These are phyloP conservation scores for Metschnikowia arizonensis DNA, from an alignment of 805 yeast species.

Conservation along the genomic window DNA sequence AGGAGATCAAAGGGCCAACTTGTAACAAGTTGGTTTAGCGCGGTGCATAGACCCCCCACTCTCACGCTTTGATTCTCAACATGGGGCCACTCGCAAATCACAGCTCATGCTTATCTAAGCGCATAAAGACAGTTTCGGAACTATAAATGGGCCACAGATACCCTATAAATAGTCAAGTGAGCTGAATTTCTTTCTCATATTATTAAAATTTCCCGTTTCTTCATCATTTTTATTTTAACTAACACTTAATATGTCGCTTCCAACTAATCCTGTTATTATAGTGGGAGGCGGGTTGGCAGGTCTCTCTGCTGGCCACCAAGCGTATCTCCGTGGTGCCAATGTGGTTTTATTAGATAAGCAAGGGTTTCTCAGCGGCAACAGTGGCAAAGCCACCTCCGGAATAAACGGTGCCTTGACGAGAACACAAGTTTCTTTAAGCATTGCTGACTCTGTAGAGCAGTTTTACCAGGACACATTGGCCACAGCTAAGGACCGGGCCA, in stretches of 20 bases:
- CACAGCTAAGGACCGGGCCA: constrained; percentile 61
- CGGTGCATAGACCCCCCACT: no score
- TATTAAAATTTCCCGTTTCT: not conserved
- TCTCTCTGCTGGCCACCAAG: constrained; percentile 57
- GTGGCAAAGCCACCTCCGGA: constrained; percentile 65
- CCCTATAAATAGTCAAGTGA: not conserved
- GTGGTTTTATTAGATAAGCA: constrained; percentile 55
- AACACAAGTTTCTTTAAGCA: constrained; percentile 48
- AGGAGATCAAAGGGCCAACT: no score
- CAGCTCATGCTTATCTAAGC: constrained; percentile 6
- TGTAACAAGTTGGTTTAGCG: no score
- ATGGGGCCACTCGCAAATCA: constrained; percentile 6
- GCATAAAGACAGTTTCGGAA: not conserved
- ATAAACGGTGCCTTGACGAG: constrained; percentile 69
- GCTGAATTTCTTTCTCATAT: not conserved
- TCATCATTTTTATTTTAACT: not conserved
- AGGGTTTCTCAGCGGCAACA: constrained; percentile 58
- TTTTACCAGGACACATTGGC: constrained; percentile 64
- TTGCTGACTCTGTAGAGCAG: constrained; percentile 53
- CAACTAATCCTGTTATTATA: constrained; percentile 41
- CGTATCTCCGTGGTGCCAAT: constrained; percentile 49
- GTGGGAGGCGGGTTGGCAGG: constrained; percentile 70
- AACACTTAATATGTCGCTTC: constrained; percentile 7
- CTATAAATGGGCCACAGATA: not conserved
- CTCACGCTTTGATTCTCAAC: no score